Base-by-base conservation (phyloP, 352 stramenopile species). In the Globisporangium middletonii region DNA sequence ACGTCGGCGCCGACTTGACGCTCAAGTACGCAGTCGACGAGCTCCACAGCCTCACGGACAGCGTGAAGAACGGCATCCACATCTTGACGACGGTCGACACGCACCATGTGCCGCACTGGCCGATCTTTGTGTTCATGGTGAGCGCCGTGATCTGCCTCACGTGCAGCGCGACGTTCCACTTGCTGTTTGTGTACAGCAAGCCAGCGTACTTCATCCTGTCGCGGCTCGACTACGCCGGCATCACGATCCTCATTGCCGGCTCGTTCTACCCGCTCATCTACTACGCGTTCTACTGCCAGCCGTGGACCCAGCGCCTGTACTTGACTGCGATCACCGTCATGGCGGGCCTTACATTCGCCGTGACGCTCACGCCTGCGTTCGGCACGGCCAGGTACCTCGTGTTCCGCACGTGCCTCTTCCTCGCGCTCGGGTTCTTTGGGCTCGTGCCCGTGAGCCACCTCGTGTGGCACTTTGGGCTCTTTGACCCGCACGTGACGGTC, bases 271-370 rank as follows among this genome's bases (percentile, higher is more conserved):
- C 86, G 12, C 72, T 92, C 60, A 88, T 94, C 63, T 95, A 92
- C 79, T 93, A 94, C 73, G 88, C 81, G 68, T 94, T 95, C 65
- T 93, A 93, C 72, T 95, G 86, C 69, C 68, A 88, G 52, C 78
- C 77, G 62, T 82, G 70, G 65, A 57, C 84, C 28, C 69, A 75
- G 26, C 79, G 62, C n/a, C 56, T 75, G 19, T 93, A 92, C 57
- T 70, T 93, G 33, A 72, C 68, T 53, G 71, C 73, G 38, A 88
- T 92, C 60, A 84, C 77, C 33, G 67, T 71, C 27, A 75, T 93
- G 72, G 79, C 80, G 18, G 74, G 69, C 13, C 52, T 88, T 56
- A 89, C 79, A 33, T 92, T 95, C 64, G 66, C 53, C 11, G 69
- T 91, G 58, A 84, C 75, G 59, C 77, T 95, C 44, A 52, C 87